A percentile compares a stretch with the other conserved stretches of the same genome.
phyloP scores from a whole-genome alignment of 805 yeast species.

The Sugiyamaella marilandica region DNA sequence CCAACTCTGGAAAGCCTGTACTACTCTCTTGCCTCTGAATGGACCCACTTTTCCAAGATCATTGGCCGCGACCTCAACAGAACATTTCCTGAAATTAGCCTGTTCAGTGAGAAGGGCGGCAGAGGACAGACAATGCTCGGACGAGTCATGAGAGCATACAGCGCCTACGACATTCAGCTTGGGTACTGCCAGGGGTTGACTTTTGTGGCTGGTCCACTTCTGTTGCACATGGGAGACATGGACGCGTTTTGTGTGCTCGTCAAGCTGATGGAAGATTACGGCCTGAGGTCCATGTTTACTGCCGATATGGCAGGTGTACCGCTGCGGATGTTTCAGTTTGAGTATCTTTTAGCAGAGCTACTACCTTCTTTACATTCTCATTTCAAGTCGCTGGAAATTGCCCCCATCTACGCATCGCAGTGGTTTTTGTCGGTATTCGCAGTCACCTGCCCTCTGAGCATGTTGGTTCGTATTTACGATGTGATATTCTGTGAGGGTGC shows the following conservation, averaged over 20 bases:
- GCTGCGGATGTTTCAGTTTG: constrained; percentile 50
- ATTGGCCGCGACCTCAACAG: constrained; percentile 56
- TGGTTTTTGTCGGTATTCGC: constrained; percentile 63
- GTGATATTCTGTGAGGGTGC: constrained; percentile 49
- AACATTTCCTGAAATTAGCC: constrained; percentile 52
- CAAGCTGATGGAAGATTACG: constrained; percentile 56
- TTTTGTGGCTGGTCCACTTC: constrained; percentile 56
- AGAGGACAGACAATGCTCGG: constrained; percentile 45
- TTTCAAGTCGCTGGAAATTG: constrained; percentile 40
- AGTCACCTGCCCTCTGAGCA: constrained; percentile 54
- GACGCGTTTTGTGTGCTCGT: constrained; percentile 49
- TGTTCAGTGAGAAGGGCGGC: constrained; percentile 42
- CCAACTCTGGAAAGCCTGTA: constrained; percentile 33
- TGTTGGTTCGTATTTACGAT: constrained; percentile 48
- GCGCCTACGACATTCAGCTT: constrained; percentile 58
- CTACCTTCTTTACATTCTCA: constrained; percentile 43
- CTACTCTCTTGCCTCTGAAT: constrained; percentile 37
- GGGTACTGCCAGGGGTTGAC: constrained; percentile 68
- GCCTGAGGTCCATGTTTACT: constrained; percentile 47
- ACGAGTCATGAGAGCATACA: constrained; percentile 54
- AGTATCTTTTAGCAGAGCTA: constrained; percentile 37
- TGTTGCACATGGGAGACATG: constrained; percentile 40
- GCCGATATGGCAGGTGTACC: constrained; percentile 52
- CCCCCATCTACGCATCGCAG: constrained; percentile 50
- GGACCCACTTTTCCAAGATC: constrained; percentile 40